A percentile compares a stretch with the other conserved stretches of the same genome.
Evolutionary conservation across 169 alveolate species (phyloP).

Genomic region (Plasmodium adleri): DNA sequence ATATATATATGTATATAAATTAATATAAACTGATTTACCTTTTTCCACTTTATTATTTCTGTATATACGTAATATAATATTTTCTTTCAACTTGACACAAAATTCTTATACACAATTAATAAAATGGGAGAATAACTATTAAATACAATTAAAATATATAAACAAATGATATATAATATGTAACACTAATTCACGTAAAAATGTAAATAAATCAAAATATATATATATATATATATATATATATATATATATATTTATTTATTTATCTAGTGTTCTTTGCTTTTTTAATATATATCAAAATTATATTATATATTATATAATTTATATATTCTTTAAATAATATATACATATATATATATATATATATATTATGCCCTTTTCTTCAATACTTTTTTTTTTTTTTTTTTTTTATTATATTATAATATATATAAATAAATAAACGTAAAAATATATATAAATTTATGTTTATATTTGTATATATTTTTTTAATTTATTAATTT

Average conservation of each 20-base stretch:
- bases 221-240: not conserved
- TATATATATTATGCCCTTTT: too few relatives aligned
- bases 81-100: not conserved
- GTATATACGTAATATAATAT: not conserved
- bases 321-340: too few relatives aligned
- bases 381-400: too few relatives aligned
- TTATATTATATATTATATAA: too few relatives aligned
- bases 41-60: slow-evolving; percentile 23
- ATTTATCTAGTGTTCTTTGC: not conserved
- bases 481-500: too few relatives aligned
- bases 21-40: not conserved
- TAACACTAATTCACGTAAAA: not conserved
- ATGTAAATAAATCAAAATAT: slow-evolving; percentile 7
- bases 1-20: slow-evolving; percentile 5
- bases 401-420: too few relatives aligned
- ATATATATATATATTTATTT: slow-evolving; percentile 7
- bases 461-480: slow-evolving; percentile 2
- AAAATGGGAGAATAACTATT: too few relatives aligned
- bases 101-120: too few relatives aligned
- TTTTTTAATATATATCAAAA: not conserved
- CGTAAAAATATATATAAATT: slow-evolving; percentile 10
- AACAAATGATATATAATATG: too few relatives aligned
- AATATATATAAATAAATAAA: too few relatives aligned
- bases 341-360: not conserved
- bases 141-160: too few relatives aligned